A percentile compares a stretch with the other conserved stretches of the same genome.
Evolutionary conservation across 1,139 yeast species (phyloP).

Genomic region (Pichia sp.): DNA sequence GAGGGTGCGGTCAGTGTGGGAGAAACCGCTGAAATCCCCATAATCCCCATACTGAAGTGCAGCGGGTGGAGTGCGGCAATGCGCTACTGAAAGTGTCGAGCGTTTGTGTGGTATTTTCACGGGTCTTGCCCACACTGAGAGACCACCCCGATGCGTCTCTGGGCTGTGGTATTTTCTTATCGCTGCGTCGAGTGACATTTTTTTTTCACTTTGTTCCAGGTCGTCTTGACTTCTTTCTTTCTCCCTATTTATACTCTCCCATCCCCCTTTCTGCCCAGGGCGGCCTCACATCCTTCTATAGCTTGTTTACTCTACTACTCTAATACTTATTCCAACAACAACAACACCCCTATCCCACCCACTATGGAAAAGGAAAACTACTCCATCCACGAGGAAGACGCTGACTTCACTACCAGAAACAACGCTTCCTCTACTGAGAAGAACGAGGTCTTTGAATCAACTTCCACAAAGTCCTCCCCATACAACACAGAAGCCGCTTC

Average conservation of each 20-base stretch:
- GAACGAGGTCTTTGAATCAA: neutral
- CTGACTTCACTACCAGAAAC: neutral
- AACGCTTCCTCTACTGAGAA: neutral
- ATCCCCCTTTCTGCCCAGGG: no score
- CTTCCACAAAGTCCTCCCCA: neutral
- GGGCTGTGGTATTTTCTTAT: constrained; percentile 9
- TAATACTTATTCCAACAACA: no score
- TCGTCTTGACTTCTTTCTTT: no score
- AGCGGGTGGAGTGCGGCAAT: constrained; percentile 30
- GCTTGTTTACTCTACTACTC: no score
- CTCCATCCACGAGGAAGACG: neutral
- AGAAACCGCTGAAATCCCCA: no score
- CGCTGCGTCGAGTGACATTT: neutral
- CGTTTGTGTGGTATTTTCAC: no score
- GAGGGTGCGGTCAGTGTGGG: no score
- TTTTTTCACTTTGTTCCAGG: neutral
- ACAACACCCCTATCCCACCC: neutral
- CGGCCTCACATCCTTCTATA: no score
- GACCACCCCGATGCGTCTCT: no score
- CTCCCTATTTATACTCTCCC: no score
- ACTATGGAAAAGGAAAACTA: neutral
- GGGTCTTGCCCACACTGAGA: no score
- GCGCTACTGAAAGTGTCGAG: constrained; percentile 46
- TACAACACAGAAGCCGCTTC: neutral
- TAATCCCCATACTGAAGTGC: no score